Base-by-base conservation (phyloP, 2,329 filamentous ascomycete genomes). In the Biscogniauxia mediterranea region DNA sequence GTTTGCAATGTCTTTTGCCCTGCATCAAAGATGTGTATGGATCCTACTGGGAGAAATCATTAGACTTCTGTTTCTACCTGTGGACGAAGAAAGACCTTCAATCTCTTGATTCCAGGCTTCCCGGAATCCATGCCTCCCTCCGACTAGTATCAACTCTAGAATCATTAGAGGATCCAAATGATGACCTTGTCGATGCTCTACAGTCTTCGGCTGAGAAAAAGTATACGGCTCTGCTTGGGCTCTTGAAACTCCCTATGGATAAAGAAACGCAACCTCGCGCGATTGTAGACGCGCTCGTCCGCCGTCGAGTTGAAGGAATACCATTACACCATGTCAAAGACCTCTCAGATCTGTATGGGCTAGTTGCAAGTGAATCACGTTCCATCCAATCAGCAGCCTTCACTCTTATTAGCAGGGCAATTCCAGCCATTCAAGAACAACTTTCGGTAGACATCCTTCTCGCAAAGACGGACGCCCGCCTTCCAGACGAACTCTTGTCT, bases 401-500 rank as follows among this genome's bases (percentile, higher is more conserved):
- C 73, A 84, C 86, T 50, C 78, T 98, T 23, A 80, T 99, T 5
- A 91, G 96, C 71, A 85, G 85, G 55, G 87, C 90, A n/a, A 87
- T 98, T 7, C 92, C 93, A 0, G 83, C 82, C 2, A 80, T 83
- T 0, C 94, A 97, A 72, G 90, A 96, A 70, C 85, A 96, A 60
- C 81, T 94, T 1, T 95, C 93, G 0, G 82, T 98, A 32, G 89
- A 97, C 64, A 83, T 83, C 1, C 72, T 88, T n/a, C 74, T 93
- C 1, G 89, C 92, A 38, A 90, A 92, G 74, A 87, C 81, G 61
- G 77, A 84, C 53, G 91, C 89, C 6, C 85, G 84, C 56, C 81
- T 99, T 1, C 93, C 95, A 0, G 89, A 93, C 62, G 93, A 97
- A 74, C 81, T 98, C 0, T 76, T 97, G 0, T 96, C 92, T 0